Evolutionary conservation across 2,329 filamentous ascomycete genomes (phyloP).

Genomic region (Colletotrichum liaoningense): DNA sequence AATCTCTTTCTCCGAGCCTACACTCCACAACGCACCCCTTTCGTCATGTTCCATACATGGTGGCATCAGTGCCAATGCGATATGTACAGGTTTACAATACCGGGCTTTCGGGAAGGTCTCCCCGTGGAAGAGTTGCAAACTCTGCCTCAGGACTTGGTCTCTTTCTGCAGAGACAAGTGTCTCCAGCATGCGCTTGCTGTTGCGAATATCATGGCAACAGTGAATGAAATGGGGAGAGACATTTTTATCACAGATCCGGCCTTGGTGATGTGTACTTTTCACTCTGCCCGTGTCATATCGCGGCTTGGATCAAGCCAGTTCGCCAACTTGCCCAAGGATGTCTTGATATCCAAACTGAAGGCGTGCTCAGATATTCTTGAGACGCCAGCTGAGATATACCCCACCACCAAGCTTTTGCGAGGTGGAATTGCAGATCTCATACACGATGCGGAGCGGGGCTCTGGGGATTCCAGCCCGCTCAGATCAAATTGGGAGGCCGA

Average conservation of each 20-base stretch:
- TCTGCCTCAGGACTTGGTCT: neutral
- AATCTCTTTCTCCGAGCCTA: slow-evolving; percentile 39
- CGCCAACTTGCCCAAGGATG: neutral
- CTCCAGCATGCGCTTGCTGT: slow-evolving; percentile 30
- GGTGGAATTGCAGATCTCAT: slow-evolving; percentile 26
- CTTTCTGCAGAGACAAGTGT: slow-evolving; percentile 18
- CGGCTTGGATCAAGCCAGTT: slow-evolving; percentile 20
- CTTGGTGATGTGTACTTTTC: slow-evolving; percentile 31
- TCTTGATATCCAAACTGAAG: slow-evolving; percentile 4
- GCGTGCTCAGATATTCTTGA: slow-evolving; percentile 23
- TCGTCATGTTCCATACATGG: slow-evolving; percentile 41
- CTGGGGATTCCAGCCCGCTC: slow-evolving; percentile 11
- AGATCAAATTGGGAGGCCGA: slow-evolving; percentile 26
- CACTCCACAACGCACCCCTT: slow-evolving; percentile 38
- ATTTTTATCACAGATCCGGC: slow-evolving; percentile 30
- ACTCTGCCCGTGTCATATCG: slow-evolving; percentile 29
- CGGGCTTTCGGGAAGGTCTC: slow-evolving; percentile 27
- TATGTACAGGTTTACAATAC: slow-evolving; percentile 40
- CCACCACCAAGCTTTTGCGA: slow-evolving; percentile 18
- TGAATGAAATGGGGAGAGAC: slow-evolving; percentile 11
- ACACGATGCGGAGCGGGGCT: slow-evolving; percentile 19
- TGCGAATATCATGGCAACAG: slow-evolving; percentile 15
- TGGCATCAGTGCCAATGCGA: slow-evolving; percentile 42
- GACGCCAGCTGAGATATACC: slow-evolving; percentile 20
- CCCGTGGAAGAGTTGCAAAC: slow-evolving; percentile 5